Percentiles rank a stretch among this genome's conserved stretches.
phyloP scores from a whole-genome alignment of 2,329 filamentous ascomycete species.

The Fonsecaea nubica region DNA sequence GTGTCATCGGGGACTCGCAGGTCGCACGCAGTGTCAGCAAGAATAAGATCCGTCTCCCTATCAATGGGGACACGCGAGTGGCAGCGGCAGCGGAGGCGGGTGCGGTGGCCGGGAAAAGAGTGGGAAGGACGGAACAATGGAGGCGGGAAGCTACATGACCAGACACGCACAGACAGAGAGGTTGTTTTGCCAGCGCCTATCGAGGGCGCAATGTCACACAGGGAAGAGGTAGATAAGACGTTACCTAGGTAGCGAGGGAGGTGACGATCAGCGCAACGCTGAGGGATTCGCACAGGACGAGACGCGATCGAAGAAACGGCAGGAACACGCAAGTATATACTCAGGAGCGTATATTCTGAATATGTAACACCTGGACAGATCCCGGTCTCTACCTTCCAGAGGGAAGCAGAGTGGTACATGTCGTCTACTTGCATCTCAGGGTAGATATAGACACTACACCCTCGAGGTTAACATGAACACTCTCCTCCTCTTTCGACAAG shows the following conservation, averaged over 20 bases:
- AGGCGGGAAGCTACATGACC: not conserved
- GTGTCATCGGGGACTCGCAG: not conserved
- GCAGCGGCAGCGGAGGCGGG: not conserved
- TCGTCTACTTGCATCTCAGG: not conserved
- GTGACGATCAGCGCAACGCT: not conserved
- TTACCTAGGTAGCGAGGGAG: not conserved
- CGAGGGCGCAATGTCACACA: not conserved
- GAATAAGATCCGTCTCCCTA: not conserved
- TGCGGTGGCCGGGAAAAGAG: not conserved
- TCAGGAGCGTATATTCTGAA: not conserved
- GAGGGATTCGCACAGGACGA: not conserved
- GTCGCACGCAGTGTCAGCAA: not conserved
- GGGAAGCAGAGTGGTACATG: not conserved
- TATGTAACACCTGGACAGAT: slow-evolving; percentile 4
- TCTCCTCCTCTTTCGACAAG: not conserved
- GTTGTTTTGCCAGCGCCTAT: not conserved
- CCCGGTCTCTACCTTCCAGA: not conserved
- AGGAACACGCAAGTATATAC: not conserved
- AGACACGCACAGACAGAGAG: not conserved
- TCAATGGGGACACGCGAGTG: not conserved
- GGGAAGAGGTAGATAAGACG: not conserved
- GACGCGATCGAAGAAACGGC: not conserved
- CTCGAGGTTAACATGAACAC: not conserved
- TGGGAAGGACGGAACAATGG: not conserved
- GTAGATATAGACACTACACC: not conserved